Evolutionary conservation across 345 rosid genomes (phyloP).

Genomic region (Citrus mangshanensis): DNA sequence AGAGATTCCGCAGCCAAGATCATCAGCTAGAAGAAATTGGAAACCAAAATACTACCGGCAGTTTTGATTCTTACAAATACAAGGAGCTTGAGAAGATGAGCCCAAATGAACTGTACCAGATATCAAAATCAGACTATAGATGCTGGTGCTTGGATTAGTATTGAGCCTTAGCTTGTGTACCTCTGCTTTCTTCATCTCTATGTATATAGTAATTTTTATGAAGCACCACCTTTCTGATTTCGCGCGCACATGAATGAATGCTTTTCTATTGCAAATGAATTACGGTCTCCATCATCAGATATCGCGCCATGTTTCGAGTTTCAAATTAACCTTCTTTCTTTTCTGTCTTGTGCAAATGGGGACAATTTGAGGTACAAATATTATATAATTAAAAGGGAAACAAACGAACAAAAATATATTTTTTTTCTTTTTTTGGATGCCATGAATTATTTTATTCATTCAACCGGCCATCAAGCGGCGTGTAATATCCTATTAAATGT

Average conservation of each 20-base stretch:
- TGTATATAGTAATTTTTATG: not conserved
- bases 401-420: no score
- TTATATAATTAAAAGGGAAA: no score
- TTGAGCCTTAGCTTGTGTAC: not conserved
- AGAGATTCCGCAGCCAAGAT: slow-evolving; percentile 54
- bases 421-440: no score
- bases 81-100: slow-evolving; percentile 58
- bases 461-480: no score
- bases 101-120: slow-evolving; percentile 51
- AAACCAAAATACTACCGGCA: slow-evolving; percentile 8
- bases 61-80: slow-evolving; percentile 37
- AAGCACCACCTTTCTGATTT: not conserved
- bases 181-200: not conserved
- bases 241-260: not conserved
- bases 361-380: no score
- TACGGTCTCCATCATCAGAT: no score
- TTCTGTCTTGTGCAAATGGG: no score
- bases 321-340: no score
- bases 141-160: slow-evolving; percentile 68
- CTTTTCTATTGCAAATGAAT: no score
- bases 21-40: slow-evolving; percentile 32
- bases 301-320: no score
- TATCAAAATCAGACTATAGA: slow-evolving; percentile 48
- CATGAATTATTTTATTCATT: no score
- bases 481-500: no score